These are phyloP conservation scores for Phytophthora agathidicida DNA, from an alignment of 352 stramenopile genomes.

Conservation along the genomic window DNA sequence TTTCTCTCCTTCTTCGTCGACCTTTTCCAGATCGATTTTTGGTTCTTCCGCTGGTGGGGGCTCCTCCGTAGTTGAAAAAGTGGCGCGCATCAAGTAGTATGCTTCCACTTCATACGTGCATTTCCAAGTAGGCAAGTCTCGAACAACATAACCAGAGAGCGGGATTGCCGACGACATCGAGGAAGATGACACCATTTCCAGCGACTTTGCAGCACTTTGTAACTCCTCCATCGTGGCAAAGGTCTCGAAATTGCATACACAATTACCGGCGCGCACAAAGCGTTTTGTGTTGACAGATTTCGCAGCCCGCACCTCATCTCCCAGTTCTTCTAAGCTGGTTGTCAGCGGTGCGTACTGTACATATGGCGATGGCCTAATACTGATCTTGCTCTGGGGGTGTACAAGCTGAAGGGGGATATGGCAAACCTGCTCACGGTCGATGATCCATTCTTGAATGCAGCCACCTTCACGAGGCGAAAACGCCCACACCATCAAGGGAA, in stretches of 20 bases:
- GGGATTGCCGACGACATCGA: constrained; percentile 49
- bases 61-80: constrained; percentile 74
- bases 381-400: constrained; percentile 89
- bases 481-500: constrained; percentile 89
- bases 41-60: constrained; percentile 21
- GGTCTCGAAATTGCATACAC: constrained; percentile 81
- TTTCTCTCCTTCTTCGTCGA: constrained; percentile 69
- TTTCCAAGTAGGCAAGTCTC: constrained; percentile 86
- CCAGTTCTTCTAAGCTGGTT: constrained; percentile 81
- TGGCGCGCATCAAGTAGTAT: constrained; percentile 87
- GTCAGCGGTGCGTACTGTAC: constrained; percentile 86
- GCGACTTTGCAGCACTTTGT: constrained; percentile 50
- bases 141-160: constrained; percentile 81
- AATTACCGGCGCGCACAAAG: constrained; percentile 81
- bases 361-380: constrained; percentile 81
- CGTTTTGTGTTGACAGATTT: constrained; percentile 82
- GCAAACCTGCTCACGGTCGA: constrained; percentile 83
- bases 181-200: constrained; percentile 37
- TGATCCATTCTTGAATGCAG: constrained; percentile 80
- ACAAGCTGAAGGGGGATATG: constrained; percentile 86
- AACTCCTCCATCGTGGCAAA: constrained; percentile 78
- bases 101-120: constrained; percentile 90
- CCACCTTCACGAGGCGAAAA: constrained; percentile 86
- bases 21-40: constrained; percentile 29
- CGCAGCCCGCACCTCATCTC: constrained; percentile 67